phyloP scores from a whole-genome alignment of 345 rosid species.

The Lepidium africanum region DNA sequence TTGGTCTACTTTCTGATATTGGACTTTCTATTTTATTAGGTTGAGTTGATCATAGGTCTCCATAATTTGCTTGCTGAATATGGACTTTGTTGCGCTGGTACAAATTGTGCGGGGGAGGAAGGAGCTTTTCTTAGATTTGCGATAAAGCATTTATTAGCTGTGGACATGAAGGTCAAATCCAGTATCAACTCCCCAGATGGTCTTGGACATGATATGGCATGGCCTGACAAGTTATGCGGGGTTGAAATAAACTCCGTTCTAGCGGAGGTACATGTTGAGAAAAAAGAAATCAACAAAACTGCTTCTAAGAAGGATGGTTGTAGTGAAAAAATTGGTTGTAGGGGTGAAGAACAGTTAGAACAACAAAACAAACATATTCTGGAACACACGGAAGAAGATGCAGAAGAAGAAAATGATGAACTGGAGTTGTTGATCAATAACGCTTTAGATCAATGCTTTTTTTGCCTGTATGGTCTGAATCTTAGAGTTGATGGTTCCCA shows the following conservation, averaged over 20 bases:
- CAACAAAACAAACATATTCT: constrained; percentile 23
- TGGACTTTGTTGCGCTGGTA: constrained; percentile 89
- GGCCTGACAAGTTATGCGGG: constrained; percentile 35
- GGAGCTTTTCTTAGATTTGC: constrained; percentile 91
- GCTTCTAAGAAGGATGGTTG: constrained; percentile 32
- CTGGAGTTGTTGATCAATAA: constrained; percentile 76
- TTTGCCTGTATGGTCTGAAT: constrained; percentile 94
- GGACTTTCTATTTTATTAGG: constrained; percentile 37
- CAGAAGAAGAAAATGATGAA: constrained; percentile 81
- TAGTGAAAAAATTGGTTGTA: constrained; percentile 28
- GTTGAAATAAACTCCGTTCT: constrained; percentile 29
- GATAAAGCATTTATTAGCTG: constrained; percentile 83
- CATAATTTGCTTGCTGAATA: constrained; percentile 92
- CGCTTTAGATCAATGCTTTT: constrained; percentile 93
- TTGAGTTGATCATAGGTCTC: constrained; percentile 73
- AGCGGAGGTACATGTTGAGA: constrained; percentile 34
- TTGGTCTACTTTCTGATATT: constrained; percentile 14
- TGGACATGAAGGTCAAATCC: constrained; percentile 91
- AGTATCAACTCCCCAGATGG: constrained; percentile 30
- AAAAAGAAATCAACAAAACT: constrained; percentile 26
- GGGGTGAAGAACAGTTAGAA: constrained; percentile 32
- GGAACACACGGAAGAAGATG: constrained; percentile 39
- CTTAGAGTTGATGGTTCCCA: constrained; percentile 82
- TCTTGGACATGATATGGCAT: constrained; percentile 36
- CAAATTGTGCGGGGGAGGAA: constrained; percentile 72